Base-by-base conservation (phyloP, 257 asterid species). In the Eustoma russellianum region DNA sequence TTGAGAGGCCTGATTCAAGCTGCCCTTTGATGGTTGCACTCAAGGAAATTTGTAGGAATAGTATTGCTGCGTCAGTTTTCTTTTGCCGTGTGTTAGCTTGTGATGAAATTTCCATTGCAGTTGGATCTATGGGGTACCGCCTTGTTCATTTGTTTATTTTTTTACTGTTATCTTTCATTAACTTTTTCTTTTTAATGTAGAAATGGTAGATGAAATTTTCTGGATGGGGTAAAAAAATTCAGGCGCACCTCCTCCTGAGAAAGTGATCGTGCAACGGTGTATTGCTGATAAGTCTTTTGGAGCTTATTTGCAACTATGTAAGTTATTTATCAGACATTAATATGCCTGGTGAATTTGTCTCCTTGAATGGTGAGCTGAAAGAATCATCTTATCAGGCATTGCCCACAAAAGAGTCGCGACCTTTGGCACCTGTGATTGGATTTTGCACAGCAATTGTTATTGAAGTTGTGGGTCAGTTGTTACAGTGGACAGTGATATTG, bases 241-340 rank as follows among this genome's bases (percentile, higher is more conserved):
- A 47, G 96, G 98, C 64, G 96, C 97, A 44, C 86, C 84, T 14
- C 83, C 53, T 19, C 90, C 97, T 12, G 74, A 95, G 74, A 85
- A 76, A 63, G 80, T 80, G 48, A 87, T 87, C 48, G 97, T 87
- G 73, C 93, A 85, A 66, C 97, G 84, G 71, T 77, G 93, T 40
- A 56, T 76, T 19, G 74, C 82, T 58, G 93, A 91, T 74, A 66
- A 88, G 93, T 61, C 79, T 91, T 59, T 68, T 91, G 85, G 86
- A 87, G 60, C 77, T 78, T 58, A 77, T 91, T 73, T 82, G 90
- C 70, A 62, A 71, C 65, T 84, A 82, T 79, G 98, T 91, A 72
- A 68, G 85, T 45, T 50, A 17, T 41, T 33, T 46, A 9, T 58
- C 67, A 49, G 46, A 35, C 41, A 46, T 34, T 63, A 43, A n/a